Conservation (phyloP, 2,329 filamentous ascomycete genomes). For the Periconia macrospinosa region DNA sequence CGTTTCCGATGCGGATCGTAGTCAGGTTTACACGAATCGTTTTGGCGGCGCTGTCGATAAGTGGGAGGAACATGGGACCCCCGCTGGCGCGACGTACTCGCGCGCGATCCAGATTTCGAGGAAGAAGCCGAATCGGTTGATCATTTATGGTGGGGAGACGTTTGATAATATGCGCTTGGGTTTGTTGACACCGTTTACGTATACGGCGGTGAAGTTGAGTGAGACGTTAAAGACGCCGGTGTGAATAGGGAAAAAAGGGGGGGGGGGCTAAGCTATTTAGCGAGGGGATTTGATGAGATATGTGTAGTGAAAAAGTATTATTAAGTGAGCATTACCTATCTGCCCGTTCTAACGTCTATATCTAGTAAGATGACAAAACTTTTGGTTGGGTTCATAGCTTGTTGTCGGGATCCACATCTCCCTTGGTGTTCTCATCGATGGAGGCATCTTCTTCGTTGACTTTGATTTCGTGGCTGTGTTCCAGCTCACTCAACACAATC, state of each 20-base stretch:
- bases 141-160: conserved; percentile 21
- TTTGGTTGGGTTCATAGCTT: neutral
- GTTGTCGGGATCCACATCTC: neutral
- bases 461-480: conserved; percentile 31
- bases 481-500: conserved; percentile 35
- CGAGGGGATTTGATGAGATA: too few relatives aligned
- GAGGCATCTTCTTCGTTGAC: conserved; percentile 19
- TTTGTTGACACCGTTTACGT: conserved; percentile 14
- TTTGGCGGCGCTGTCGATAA: conserved; percentile 16
- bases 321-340: too few relatives aligned
- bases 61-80: conserved; percentile 22
- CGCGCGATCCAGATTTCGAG: conserved; percentile 21
- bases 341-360: too few relatives aligned
- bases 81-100: conserved; percentile 21
- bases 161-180: conserved; percentile 13
- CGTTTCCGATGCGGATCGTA: conserved; percentile 18
- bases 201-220: conserved; percentile 15
- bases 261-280: neutral
- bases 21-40: conserved; percentile 21
- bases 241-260: neutral
- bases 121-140: conserved; percentile 14
- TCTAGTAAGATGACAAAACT: neutral
- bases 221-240: conserved; percentile 6
- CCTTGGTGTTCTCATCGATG: conserved; percentile 11
- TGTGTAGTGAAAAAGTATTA: too few relatives aligned